Evolutionary conservation across 345 rosid species (phyloP), one percentile per base, ranked within the genome.

Genomic region (Moringa oleifera): DNA sequence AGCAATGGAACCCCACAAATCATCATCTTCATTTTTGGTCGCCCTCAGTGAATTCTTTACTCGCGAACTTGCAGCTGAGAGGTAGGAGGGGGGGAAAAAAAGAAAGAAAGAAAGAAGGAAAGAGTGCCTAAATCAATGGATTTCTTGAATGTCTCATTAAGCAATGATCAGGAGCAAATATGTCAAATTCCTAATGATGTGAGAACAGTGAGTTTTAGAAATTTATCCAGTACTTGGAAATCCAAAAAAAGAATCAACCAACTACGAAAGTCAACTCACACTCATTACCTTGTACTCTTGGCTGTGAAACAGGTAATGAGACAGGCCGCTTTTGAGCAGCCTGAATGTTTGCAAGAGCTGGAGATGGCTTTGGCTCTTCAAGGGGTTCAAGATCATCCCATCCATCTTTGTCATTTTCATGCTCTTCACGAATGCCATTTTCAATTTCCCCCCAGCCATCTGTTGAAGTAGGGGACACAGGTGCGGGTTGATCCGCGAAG

Each of bases 391-490:
- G 71, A 72, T 94, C 96, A 78, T 86, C 99, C 99, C 99, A 94
- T 18, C 97, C 97, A 61, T 88, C 97, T 77, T 90, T 85, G 57
- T 90, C 96, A 47, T 80, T 80, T n/a, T 81, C 95, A 58, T 75
- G 83, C 41, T 75, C 90, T 72, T 82, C 96, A 59, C 73, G 61
- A 73, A 91, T 75, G 68, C 96, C 99, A 58, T 88, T 87, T 63
- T 84, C 97, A 55, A 81, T 69, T 61, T 94, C 99, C 75, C 99
- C 99, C 99, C 99, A 94, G 28, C 99, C 99, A 73, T 94, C 97
- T 0, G 96, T 86, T 73, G 97, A 94, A 59, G 97, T 79, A 21
- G 99, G 99, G 41, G 97, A 94, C 23, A 55, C 72, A 49, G 93
- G 95, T 55, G 75, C 77, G 0, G 93, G 93, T 72, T 71, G 91